Percentiles rank a stretch among this genome's conserved stretches.
Conservation (phyloP, 2,329 filamentous ascomycete genomes). For the Colletotrichum gloeosporioides region DNA sequence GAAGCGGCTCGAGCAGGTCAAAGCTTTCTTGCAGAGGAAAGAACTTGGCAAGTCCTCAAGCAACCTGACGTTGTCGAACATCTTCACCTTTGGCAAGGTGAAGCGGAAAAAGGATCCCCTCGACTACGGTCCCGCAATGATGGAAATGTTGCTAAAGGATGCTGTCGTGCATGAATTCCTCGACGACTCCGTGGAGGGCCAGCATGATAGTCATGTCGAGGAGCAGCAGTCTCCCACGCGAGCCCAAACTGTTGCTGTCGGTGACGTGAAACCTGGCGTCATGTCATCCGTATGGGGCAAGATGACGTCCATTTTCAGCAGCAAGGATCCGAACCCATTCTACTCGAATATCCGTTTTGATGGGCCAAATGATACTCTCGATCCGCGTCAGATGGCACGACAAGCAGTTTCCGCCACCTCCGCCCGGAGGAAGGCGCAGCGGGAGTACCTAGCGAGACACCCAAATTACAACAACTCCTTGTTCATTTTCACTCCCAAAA, state of each 20-base stretch:
- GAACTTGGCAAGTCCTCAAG: slow-evolving; percentile 76
- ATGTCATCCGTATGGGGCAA: slow-evolving; percentile 68
- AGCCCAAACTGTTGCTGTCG: slow-evolving; percentile 38
- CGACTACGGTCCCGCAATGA: slow-evolving; percentile 88
- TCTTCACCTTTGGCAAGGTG: slow-evolving; percentile 68
- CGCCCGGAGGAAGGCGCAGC: slow-evolving; percentile 83
- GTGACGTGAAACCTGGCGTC: slow-evolving; percentile 60
- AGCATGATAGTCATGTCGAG: slow-evolving; percentile 37
- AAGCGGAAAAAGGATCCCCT: slow-evolving; percentile 77
- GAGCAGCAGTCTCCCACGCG: slow-evolving; percentile 35
- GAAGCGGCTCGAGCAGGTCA: slow-evolving; percentile 95
- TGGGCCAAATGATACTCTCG: slow-evolving; percentile 76
- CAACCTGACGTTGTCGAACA: slow-evolving; percentile 78
- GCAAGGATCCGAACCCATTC: slow-evolving; percentile 90
- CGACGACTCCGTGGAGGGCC: slow-evolving; percentile 68
- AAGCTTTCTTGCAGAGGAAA: slow-evolving; percentile 90
- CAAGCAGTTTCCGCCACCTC: slow-evolving; percentile 87
- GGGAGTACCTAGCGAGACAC: slow-evolving; percentile 86
- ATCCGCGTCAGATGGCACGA: slow-evolving; percentile 86
- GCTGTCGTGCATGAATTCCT: slow-evolving; percentile 94
- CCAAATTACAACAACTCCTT: slow-evolving; percentile 93
- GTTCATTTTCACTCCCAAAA: slow-evolving; percentile 82
- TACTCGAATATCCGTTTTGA: slow-evolving; percentile 79
- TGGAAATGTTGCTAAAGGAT: slow-evolving; percentile 97
- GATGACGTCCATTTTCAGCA: slow-evolving; percentile 59